phyloP scores from a whole-genome alignment of 2,329 filamentous ascomycete species.

The Paecilomyces fulvus region DNA sequence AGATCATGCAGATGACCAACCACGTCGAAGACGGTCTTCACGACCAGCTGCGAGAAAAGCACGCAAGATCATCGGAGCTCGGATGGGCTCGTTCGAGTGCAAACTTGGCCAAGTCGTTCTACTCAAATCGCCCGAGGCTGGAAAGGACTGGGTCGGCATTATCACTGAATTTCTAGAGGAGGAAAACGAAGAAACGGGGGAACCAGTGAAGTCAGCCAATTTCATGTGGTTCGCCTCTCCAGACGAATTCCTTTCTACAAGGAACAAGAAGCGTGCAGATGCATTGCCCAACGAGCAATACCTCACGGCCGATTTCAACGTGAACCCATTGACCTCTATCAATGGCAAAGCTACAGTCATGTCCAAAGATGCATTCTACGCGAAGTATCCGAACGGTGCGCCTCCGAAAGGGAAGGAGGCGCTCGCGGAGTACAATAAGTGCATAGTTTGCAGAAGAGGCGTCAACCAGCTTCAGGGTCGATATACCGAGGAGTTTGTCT shows the following conservation, averaged over 20 bases:
- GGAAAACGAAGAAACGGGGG: conserved; percentile 55
- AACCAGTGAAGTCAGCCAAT: conserved; percentile 59
- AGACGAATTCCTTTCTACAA: conserved; percentile 78
- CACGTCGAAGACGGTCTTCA: conserved; percentile 20
- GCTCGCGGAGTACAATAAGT: conserved; percentile 69
- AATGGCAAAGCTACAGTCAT: conserved; percentile 79
- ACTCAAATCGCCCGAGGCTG: conserved; percentile 76
- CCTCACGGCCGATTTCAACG: conserved; percentile 76
- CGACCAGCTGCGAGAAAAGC: conserved; percentile 19
- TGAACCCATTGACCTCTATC: conserved; percentile 79
- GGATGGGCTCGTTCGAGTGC: conserved; percentile 74
- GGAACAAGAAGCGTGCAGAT: conserved; percentile 72
- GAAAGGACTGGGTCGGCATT: conserved; percentile 87
- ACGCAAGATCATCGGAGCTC: conserved; percentile 65
- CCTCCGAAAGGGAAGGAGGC: conserved; percentile 54
- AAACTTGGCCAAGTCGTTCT: conserved; percentile 74
- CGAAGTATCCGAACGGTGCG: conserved; percentile 64
- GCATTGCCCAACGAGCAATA: conserved; percentile 84
- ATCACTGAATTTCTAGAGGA: conserved; percentile 73
- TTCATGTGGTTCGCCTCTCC: conserved; percentile 92
- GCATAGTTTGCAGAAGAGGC: conserved; percentile 81
- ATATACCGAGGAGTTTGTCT: conserved; percentile 86
- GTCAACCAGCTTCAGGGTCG: conserved; percentile 82
- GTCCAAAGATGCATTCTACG: conserved; percentile 60
- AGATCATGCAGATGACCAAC: conserved; percentile 12